phyloP scores from a whole-genome alignment of 345 rosid genomes.

The Eucalyptus virginea region DNA sequence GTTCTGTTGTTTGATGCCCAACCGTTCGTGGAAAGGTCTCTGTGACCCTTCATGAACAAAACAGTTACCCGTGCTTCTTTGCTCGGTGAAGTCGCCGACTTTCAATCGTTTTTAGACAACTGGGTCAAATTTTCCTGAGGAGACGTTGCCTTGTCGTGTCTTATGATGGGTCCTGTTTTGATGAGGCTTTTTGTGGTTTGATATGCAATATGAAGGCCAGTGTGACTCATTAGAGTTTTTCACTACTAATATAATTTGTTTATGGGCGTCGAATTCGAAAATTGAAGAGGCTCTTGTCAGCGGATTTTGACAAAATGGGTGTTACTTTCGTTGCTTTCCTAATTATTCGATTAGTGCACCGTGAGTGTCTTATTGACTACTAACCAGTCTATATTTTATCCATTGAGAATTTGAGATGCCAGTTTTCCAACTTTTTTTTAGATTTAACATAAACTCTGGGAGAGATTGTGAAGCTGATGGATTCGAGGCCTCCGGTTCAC shows the following conservation, averaged over 20 bases:
- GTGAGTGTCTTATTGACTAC: not conserved
- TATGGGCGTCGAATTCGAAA: not conserved
- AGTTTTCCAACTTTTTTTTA: not conserved
- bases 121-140: not conserved
- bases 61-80: not conserved
- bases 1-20: not conserved
- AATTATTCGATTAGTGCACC: not conserved
- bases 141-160: not conserved
- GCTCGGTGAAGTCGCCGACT: not conserved
- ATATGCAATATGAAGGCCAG: not conserved
- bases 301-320: not conserved
- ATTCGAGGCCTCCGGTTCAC: not conserved
- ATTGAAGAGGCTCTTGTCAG: not conserved
- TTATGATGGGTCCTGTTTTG: not conserved
- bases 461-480: not conserved
- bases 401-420: not conserved
- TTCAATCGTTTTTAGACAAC: not conserved
- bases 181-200: not conserved
- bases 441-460: not conserved
- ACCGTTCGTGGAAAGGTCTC: not conserved
- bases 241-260: not conserved
- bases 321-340: not conserved
- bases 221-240: not conserved
- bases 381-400: not conserved
- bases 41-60: not conserved